phyloP scores from a whole-genome alignment of 805 yeast species.

The Starmerella stellata region DNA sequence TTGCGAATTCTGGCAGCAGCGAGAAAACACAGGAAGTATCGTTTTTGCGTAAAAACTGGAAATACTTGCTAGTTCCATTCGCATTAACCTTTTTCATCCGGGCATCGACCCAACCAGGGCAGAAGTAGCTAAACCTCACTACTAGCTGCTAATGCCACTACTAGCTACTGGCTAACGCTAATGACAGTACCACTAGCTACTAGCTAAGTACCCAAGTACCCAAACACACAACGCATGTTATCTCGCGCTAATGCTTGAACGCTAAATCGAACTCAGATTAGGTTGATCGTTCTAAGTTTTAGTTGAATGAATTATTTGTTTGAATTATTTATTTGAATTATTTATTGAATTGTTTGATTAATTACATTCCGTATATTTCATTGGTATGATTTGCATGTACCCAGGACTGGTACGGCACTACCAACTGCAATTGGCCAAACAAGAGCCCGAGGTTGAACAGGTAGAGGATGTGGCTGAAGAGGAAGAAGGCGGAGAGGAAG shows the following conservation, averaged over 20 bases:
- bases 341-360: too few species aligned
- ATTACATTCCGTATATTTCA: too few species aligned
- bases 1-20: conserved; percentile 21
- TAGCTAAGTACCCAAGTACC: too few species aligned
- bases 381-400: too few species aligned
- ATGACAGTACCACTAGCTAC: too few species aligned
- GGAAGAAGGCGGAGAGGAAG: background rate
- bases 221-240: too few species aligned
- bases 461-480: background rate
- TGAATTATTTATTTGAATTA: too few species aligned
- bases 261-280: background rate
- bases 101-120: background rate
- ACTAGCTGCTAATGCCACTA: background rate
- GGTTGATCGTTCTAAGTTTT: too few species aligned
- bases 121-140: background rate
- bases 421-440: too few species aligned
- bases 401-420: too few species aligned
- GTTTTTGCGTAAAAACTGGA: conserved; percentile 13
- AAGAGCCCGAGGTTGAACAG: background rate
- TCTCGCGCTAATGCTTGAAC: background rate
- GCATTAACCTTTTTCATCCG: background rate
- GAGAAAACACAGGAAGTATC: conserved; percentile 1
- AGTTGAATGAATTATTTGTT: too few species aligned
- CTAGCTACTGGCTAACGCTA: background rate
- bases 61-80: conserved; percentile 2